Evolutionary conservation across 2,329 filamentous ascomycete genomes (phyloP), one percentile per base, ranked within the genome.

Genomic region (Arthrobotrys conoides): DNA sequence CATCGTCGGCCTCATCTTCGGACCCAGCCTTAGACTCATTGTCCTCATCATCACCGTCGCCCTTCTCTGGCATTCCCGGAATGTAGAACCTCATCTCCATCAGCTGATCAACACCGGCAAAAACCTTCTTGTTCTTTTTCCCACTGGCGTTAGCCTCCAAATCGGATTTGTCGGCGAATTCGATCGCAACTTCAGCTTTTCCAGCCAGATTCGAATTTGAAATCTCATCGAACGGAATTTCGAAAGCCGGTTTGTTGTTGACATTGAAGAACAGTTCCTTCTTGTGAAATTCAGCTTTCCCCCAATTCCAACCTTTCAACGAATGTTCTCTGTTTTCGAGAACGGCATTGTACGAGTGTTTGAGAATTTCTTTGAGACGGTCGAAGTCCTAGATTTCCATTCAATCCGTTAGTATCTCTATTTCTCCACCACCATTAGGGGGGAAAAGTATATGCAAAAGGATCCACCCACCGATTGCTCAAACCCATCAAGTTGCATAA

Each of bases 51-150:
- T 82, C 81, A 16, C 86, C 86, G 83, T 92, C 91, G n/a, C 83
- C 83, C 84, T 93, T 92, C 18, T 92, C 92, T 1, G 93, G 92
- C 5, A 92, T 93, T 63, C 96, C 96, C 0, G 96, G 96, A 61
- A 99, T 96, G 85, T 99, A 99, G 87, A 99, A 97, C 79, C 96
- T 91, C 93, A 99, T 97, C 86, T 99, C 96, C 18, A 97, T 94
- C 57, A 99, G 88, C 86, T 99, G 95, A 83, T 99, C 96, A 77
- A 91, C 90, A 24, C 93, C 94, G 18, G 93, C 94, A 3, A 92
- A 93, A 30, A 94, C 92, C 86, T 97, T 98, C 84, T 93, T 94
- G 80, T 95, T 94, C 82, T 92, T 82, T 69, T 81, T 82, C 91
- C 92, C 33, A 93, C 87, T 80, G 91, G 87, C 66, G 82, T 93